Conservation (phyloP, 345 rosid species). For the Citrus maxima region DNA sequence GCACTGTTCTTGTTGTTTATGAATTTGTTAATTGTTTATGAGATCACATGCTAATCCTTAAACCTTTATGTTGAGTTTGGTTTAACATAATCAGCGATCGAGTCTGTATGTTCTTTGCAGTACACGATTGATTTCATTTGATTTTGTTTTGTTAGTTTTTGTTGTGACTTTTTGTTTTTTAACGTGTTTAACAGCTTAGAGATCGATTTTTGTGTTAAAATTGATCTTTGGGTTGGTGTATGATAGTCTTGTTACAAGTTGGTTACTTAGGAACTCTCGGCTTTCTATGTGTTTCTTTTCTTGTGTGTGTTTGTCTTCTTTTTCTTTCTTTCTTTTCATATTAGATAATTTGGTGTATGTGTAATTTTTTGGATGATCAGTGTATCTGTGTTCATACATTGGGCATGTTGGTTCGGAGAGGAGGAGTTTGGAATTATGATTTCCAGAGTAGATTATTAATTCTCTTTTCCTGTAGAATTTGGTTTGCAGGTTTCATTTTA, state of each 20-base stretch:
- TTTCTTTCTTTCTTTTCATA: neutral
- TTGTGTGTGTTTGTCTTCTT: neutral
- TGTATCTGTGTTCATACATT: neutral
- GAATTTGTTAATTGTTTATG: neutral
- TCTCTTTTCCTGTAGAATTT: slow-evolving; percentile 10
- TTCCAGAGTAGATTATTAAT: neutral
- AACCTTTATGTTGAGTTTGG: slow-evolving; percentile 18
- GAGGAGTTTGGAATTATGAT: slow-evolving; percentile 2
- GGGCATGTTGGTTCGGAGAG: neutral
- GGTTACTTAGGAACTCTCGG: slow-evolving; percentile 5
- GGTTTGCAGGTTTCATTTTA: slow-evolving; percentile 6
- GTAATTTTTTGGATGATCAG: slow-evolving; percentile 16
- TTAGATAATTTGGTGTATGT: neutral
- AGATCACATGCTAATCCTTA: slow-evolving; percentile 32
- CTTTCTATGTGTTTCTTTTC: neutral
- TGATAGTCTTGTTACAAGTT: slow-evolving; percentile 22
- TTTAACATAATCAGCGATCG: slow-evolving; percentile 21
- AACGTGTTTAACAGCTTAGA: slow-evolving; percentile 16
- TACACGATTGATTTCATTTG: slow-evolving; percentile 18
- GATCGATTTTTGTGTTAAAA: slow-evolving; percentile 19
- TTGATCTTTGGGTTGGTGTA: slow-evolving; percentile 24
- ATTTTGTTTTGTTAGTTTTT: slow-evolving; percentile 12
- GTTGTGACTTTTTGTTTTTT: slow-evolving; percentile 21
- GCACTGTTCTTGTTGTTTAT: slow-evolving; percentile 21
- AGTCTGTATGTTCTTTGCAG: slow-evolving; percentile 10